These are phyloP conservation scores for Sphagnum magellanicum DNA, from an alignment of 228 moss, liverwort and hornwort genomes.

Conservation along the genomic window DNA sequence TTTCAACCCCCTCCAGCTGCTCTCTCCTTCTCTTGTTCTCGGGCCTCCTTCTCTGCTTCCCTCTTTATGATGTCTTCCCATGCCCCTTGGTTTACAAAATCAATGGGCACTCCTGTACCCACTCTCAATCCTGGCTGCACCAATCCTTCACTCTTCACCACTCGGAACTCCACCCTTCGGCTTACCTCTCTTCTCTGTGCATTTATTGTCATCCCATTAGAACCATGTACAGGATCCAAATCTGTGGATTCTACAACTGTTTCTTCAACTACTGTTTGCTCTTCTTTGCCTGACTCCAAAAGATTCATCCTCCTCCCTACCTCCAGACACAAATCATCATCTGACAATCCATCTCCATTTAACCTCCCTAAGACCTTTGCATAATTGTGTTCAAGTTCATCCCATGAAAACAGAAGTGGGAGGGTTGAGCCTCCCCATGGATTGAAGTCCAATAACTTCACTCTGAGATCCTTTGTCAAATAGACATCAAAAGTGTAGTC, in stretches of 20 bases:
- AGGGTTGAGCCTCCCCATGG: slow-evolving; percentile 81
- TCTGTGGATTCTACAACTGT: neutral
- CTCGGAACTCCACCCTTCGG: slow-evolving; percentile 54
- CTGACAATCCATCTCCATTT: slow-evolving; percentile 1
- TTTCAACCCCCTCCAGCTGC: slow-evolving; percentile 35
- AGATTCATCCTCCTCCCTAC: neutral
- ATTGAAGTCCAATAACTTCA: slow-evolving; percentile 82
- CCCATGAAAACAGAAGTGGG: slow-evolving; percentile 81
- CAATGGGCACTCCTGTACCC: slow-evolving; percentile 80
- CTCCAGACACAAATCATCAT: neutral
- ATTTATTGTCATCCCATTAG: neutral
- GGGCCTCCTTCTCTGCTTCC: slow-evolving; percentile 52
- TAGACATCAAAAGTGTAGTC: slow-evolving; percentile 81
- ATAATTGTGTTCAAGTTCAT: slow-evolving; percentile 61
- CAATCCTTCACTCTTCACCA: slow-evolving; percentile 68
- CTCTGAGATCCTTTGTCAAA: slow-evolving; percentile 50
- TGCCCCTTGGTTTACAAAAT: slow-evolving; percentile 74
- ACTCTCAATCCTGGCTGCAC: slow-evolving; percentile 83
- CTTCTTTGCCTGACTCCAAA: neutral
- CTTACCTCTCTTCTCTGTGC: neutral
- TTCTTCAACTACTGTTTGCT: neutral
- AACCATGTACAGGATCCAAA: neutral
- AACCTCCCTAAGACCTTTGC: slow-evolving; percentile 5
- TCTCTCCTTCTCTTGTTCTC: slow-evolving; percentile 36
- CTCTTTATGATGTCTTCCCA: slow-evolving; percentile 78